Evolutionary conservation across 2,329 filamentous ascomycete species (phyloP).

Genomic region (Periconia macrospinosa): DNA sequence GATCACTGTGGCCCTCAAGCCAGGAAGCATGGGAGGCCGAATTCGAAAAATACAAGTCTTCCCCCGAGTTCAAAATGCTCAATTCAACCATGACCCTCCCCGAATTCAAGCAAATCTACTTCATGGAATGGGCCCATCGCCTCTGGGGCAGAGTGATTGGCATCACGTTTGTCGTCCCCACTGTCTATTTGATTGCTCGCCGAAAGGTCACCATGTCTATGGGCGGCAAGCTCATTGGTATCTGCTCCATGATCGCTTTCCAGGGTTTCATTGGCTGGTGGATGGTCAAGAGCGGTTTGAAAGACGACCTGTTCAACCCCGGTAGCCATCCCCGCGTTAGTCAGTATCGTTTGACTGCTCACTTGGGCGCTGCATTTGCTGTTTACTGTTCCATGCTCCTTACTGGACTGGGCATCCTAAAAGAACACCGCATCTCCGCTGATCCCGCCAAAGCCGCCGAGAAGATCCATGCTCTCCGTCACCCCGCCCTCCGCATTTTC

Average conservation of each 20-base stretch:
- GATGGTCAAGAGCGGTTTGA: constrained; percentile 98
- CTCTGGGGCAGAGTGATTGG: constrained; percentile 94
- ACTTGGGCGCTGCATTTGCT: constrained; percentile 86
- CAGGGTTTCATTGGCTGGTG: constrained; percentile 98
- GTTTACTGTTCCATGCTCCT: constrained; percentile 95
- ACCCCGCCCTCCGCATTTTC: constrained; percentile 71
- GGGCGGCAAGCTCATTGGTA: constrained; percentile 76
- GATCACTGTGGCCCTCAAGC: constrained; percentile 80
- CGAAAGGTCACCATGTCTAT: constrained; percentile 77
- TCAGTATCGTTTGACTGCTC: constrained; percentile 89
- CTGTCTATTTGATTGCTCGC: constrained; percentile 82
- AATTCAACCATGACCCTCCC: constrained; percentile 90
- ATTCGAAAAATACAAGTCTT: constrained; percentile 88
- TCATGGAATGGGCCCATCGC: constrained; percentile 97
- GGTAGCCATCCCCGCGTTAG: constrained; percentile 90
- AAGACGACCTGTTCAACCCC: constrained; percentile 91
- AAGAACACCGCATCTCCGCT: constrained; percentile 70
- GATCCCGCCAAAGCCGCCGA: constrained; percentile 66
- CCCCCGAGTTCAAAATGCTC: constrained; percentile 87
- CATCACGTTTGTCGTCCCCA: constrained; percentile 83
- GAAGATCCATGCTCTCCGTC: constrained; percentile 62
- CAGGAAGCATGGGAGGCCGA: constrained; percentile 85
- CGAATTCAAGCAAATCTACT: constrained; percentile 99
- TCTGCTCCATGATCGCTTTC: constrained; percentile 87
- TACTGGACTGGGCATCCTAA: constrained; percentile 82